phyloP scores from a whole-genome alignment of 2,329 filamentous ascomycete genomes.

The Diaporthe citriasiana region DNA sequence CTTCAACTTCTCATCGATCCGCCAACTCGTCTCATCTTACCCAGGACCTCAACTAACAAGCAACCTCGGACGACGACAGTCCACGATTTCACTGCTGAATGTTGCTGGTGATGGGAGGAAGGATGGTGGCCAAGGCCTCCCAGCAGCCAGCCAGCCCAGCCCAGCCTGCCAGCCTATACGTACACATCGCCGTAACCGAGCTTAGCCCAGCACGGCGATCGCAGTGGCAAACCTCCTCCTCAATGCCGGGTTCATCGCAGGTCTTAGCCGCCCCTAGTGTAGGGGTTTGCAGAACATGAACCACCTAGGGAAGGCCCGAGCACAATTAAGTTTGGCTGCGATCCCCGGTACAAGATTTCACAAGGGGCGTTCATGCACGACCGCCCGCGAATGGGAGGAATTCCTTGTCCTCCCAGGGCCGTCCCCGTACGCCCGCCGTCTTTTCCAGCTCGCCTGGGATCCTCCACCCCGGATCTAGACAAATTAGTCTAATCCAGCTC shows the following conservation, averaged over 20 bases:
- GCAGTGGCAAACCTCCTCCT: conserved; percentile 22
- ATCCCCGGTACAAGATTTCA: conserved; percentile 16
- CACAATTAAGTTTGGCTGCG: conserved; percentile 10
- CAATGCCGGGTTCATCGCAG: conserved; percentile 13
- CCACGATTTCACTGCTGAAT: too few species aligned
- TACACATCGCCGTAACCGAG: not conserved
- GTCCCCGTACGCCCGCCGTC: conserved; percentile 8
- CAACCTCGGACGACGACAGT: not conserved
- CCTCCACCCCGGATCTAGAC: conserved; percentile 13
- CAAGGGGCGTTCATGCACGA: conserved; percentile 30
- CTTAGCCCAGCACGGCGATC: not conserved
- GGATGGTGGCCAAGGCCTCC: not conserved
- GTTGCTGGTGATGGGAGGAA: not conserved
- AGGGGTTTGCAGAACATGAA: conserved; percentile 32
- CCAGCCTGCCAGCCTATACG: not conserved
- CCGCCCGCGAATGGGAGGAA: conserved; percentile 28
- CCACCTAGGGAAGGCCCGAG: conserved; percentile 32
- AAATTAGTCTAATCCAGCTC: not conserved
- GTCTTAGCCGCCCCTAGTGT: conserved; percentile 31
- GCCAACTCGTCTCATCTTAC: not conserved
- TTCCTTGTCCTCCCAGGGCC: conserved; percentile 4
- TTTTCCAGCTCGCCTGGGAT: conserved; percentile 29
- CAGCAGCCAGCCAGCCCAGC: too few species aligned
- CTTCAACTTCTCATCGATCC: not conserved
- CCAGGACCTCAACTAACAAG: not conserved